Evolutionary conservation across 495 filamentous ascomycete species (phyloP).

Genomic region (Annulohypoxylon bovei): DNA sequence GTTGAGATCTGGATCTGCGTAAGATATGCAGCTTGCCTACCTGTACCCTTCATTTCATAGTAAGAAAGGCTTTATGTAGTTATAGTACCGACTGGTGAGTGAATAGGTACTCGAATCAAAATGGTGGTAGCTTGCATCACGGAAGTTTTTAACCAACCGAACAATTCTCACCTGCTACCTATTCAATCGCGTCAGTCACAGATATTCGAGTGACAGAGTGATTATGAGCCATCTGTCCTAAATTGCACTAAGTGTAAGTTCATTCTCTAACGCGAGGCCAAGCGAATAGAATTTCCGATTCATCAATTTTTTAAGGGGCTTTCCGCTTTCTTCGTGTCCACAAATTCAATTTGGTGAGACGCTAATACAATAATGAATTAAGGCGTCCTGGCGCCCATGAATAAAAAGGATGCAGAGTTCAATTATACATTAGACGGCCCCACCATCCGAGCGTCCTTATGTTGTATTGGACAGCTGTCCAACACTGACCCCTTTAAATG

Average conservation of each 20-base stretch:
- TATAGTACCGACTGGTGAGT: conserved; percentile 9
- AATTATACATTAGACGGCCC: conserved; percentile 13
- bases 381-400: conserved; percentile 1
- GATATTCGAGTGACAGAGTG: not conserved
- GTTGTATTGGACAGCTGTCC: conserved; percentile 34
- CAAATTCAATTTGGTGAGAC: conserved; percentile 32
- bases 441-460: conserved; percentile 18
- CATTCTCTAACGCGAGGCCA: not conserved
- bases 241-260: conserved; percentile 17
- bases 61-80: conserved; percentile 22
- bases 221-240: conserved; percentile 2
- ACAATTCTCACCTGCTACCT: not conserved
- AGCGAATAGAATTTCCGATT: conserved; percentile 16
- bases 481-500: conserved; percentile 28
- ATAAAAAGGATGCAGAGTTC: conserved; percentile 14
- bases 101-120: conserved; percentile 9
- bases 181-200: not conserved
- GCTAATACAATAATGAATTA: conserved; percentile 36
- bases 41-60: conserved; percentile 13
- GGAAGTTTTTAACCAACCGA: conserved; percentile 19
- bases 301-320: conserved; percentile 21
- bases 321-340: not conserved
- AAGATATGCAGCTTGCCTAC: conserved; percentile 13
- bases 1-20: conserved; percentile 40
- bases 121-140: not conserved